Conservation (phyloP, 495 filamentous ascomycete genomes). For the Trichocladium antarcticum region DNA sequence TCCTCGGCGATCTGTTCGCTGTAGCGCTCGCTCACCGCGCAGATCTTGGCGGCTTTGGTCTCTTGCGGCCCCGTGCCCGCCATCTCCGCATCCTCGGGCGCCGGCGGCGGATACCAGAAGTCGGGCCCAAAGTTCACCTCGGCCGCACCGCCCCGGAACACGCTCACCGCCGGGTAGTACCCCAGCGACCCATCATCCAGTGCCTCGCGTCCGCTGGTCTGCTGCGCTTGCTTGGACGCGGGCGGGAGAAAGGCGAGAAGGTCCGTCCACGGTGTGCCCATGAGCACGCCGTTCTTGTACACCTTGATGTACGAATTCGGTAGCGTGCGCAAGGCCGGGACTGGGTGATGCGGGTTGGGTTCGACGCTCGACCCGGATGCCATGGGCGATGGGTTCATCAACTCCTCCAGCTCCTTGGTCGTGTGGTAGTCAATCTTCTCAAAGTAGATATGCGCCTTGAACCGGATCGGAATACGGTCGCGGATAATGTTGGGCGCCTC, state of each 20-base stretch:
- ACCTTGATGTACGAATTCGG: conserved; percentile 77
- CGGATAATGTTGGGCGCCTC: conserved; percentile 67
- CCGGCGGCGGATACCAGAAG: conserved; percentile 78
- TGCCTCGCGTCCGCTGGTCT: conserved; percentile 63
- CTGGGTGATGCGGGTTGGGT: conserved; percentile 58
- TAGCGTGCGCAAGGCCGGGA: conserved; percentile 65
- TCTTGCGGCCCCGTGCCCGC: conserved; percentile 18
- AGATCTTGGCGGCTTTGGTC: conserved; percentile 21
- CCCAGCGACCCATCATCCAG: conserved; percentile 90
- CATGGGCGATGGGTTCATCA: conserved; percentile 62
- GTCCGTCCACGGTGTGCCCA: conserved; percentile 82
- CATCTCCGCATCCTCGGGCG: conserved; percentile 43
- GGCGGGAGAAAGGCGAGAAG: conserved; percentile 88
- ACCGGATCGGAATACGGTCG: conserved; percentile 86
- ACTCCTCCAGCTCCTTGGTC: conserved; percentile 78
- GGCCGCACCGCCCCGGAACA: conserved; percentile 81
- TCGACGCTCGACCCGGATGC: conserved; percentile 34
- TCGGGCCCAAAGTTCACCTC: conserved; percentile 84
- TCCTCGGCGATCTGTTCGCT: conserved; percentile 95
- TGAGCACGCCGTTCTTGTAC: conserved; percentile 78
- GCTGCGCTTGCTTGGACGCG: conserved; percentile 63
- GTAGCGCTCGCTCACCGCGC: conserved; percentile 66
- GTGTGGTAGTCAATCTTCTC: conserved; percentile 87
- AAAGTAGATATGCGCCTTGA: conserved; percentile 86
- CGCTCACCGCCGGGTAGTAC: conserved; percentile 88